These are phyloP conservation scores for Lasiosphaeria miniovina DNA, from an alignment of 495 filamentous ascomycete genomes.

Conservation along the genomic window DNA sequence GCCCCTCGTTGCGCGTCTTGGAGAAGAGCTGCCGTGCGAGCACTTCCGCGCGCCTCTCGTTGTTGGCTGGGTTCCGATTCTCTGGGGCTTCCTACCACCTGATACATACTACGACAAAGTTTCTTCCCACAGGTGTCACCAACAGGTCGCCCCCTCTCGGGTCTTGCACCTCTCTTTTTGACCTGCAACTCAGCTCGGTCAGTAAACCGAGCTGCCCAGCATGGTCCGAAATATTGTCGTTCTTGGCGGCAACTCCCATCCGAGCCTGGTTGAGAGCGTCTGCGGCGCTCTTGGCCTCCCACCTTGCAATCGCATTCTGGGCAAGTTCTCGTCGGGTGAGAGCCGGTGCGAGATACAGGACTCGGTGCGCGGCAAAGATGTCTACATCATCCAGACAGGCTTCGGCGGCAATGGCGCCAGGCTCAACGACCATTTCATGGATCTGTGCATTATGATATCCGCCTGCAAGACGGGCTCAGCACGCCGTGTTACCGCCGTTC, in stretches of 20 bases:
- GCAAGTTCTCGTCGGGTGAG: conserved; percentile 91
- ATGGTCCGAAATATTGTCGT: conserved; percentile 96
- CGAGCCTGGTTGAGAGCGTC: conserved; percentile 76
- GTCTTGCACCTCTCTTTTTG: conserved; percentile 13
- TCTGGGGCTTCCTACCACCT: not conserved
- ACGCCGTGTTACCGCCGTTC: conserved; percentile 83
- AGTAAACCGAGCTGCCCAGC: conserved; percentile 34
- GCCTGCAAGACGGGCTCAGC: conserved; percentile 97
- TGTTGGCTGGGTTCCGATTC: not conserved
- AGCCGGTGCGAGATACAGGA: conserved; percentile 93
- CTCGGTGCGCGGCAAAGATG: conserved; percentile 94
- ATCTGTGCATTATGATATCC: conserved; percentile 93
- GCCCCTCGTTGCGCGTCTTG: not conserved
- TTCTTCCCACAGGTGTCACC: not conserved
- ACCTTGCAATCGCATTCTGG: conserved; percentile 73
- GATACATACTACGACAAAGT: no score
- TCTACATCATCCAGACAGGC: conserved; percentile 93
- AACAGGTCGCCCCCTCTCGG: conserved; percentile 10
- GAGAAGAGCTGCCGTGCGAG: not conserved
- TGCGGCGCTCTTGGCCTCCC: conserved; percentile 85
- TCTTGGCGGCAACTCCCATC: conserved; percentile 90
- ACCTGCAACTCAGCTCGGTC: conserved; percentile 4
- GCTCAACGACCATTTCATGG: conserved; percentile 94
- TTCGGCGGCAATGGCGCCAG: conserved; percentile 56
- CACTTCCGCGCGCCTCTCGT: not conserved